A percentile compares a stretch with the other conserved stretches of the same genome.
phyloP scores from a whole-genome alignment of 2,329 filamentous ascomycete species.

The Penicillium rolfsii region DNA sequence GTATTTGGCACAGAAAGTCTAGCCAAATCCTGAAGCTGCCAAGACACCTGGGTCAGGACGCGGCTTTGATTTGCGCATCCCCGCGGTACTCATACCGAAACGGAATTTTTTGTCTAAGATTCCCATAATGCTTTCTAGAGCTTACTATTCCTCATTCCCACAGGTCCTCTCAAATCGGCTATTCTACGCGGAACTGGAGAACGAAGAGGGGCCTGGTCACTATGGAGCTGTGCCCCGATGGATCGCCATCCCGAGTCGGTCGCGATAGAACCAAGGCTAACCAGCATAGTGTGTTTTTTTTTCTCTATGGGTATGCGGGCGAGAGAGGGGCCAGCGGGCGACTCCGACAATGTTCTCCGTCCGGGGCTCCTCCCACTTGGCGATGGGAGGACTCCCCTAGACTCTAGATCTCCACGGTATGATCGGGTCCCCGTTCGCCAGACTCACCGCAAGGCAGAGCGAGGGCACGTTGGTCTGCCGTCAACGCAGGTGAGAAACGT shows the following conservation, averaged over 20 bases:
- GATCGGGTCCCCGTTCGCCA: conserved; percentile 6
- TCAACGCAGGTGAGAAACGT: neutral
- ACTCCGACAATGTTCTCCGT: conserved; percentile 2
- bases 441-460: conserved; percentile 10
- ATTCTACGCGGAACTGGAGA: conserved; percentile 16
- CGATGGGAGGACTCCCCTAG: neutral
- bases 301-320: neutral
- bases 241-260: conserved; percentile 6
- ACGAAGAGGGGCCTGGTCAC: neutral
- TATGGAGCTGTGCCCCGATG: conserved; percentile 2
- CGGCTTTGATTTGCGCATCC: conserved; percentile 1
- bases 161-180: conserved; percentile 14
- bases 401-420: conserved; percentile 11
- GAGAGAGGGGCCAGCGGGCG: conserved; percentile 11
- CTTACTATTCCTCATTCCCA: neutral
- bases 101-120: neutral
- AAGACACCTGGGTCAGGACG: neutral
- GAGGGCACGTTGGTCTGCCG: neutral
- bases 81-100: conserved; percentile 1
- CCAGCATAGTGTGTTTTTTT: neutral
- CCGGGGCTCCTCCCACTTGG: conserved; percentile 1
- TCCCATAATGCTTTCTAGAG: neutral
- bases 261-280: neutral
- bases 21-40: neutral
- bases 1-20: neutral